Conservation (phyloP, 306 rosid species). For the Malus sylvestris region DNA sequence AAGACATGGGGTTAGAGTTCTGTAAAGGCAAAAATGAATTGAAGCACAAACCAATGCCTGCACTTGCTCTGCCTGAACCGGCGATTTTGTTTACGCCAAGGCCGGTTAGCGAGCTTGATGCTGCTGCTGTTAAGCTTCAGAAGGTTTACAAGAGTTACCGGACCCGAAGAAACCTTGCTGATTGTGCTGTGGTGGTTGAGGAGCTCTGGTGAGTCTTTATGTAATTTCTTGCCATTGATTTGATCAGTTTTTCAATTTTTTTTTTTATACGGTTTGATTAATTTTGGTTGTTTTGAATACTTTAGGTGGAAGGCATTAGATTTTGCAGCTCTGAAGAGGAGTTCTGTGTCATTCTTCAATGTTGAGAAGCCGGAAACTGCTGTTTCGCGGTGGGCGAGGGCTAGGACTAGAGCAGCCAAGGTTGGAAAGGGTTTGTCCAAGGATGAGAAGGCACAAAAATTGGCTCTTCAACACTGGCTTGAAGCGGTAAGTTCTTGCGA, state of each 20-base stretch:
- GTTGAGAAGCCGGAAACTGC: constrained; percentile 71
- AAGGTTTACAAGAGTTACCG: constrained; percentile 86
- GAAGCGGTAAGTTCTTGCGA: constrained; percentile 55
- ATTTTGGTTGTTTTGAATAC: constrained; percentile 15
- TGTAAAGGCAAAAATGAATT: constrained; percentile 12
- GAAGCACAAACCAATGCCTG: constrained; percentile 38
- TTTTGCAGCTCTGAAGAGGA: constrained; percentile 59
- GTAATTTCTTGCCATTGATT: background rate
- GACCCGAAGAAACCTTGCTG: constrained; percentile 86
- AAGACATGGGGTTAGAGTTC: constrained; percentile 14
- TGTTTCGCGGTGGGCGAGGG: constrained; percentile 83
- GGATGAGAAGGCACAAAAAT: constrained; percentile 88
- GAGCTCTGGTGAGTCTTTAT: constrained; percentile 69
- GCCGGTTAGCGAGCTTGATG: constrained; percentile 64
- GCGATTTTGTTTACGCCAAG: constrained; percentile 44
- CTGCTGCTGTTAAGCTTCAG: constrained; percentile 76
- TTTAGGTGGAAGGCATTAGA: constrained; percentile 91
- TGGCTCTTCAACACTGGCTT: constrained; percentile 96
- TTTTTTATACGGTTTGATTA: background rate
- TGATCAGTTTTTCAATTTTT: background rate
- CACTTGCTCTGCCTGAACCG: constrained; percentile 51
- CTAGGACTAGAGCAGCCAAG: constrained; percentile 92
- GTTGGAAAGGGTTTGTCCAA: constrained; percentile 98
- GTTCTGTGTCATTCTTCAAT: constrained; percentile 72
- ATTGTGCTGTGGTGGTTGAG: constrained; percentile 85